phyloP scores from a whole-genome alignment of 31 red algal species.

The Porphyra umbilicalis region DNA sequence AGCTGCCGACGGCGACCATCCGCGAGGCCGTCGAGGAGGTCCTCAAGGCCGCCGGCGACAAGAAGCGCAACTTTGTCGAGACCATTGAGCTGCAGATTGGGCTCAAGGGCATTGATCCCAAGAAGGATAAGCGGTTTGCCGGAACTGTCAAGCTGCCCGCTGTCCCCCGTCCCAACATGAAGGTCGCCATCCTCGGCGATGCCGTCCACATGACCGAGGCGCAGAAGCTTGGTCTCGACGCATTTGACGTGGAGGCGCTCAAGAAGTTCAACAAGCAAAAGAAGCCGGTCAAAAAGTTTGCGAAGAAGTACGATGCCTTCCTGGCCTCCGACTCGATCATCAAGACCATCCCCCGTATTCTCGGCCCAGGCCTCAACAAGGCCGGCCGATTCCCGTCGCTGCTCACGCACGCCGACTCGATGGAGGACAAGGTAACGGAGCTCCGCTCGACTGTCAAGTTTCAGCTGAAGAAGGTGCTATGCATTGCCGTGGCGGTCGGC shows the following conservation, averaged over 20 bases:
- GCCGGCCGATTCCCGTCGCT: conserved; percentile 94
- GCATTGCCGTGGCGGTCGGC: conserved; percentile 87
- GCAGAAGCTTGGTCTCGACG: conserved; percentile 71
- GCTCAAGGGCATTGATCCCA: conserved; percentile 96
- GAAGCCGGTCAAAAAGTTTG: conserved; percentile 99
- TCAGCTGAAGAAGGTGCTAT: conserved; percentile 97
- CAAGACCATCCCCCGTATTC: conserved; percentile 85
- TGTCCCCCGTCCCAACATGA: conserved; percentile 82
- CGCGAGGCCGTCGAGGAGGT: conserved; percentile 84
- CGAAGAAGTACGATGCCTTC: conserved; percentile 97
- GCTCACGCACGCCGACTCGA: conserved; percentile 53
- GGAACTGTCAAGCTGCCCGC: conserved; percentile 85
- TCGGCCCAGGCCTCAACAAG: conserved; percentile 96
- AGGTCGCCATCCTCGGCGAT: conserved; percentile 90
- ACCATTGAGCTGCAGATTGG: conserved; percentile 98
- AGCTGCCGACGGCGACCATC: conserved; percentile 68
- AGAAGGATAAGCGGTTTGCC: conserved; percentile 99
- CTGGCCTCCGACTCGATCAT: conserved; percentile 90
- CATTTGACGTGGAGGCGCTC: conserved; percentile 84
- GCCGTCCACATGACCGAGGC: conserved; percentile 83
- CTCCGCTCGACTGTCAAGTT: conserved; percentile 91
- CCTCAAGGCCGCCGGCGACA: conserved; percentile 63
- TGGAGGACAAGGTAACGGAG: conserved; percentile 86
- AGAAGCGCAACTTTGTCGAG: conserved; percentile 97
- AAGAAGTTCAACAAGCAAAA: conserved; percentile 99